Evolutionary conservation across 371 early-diverging fungal genomes (phyloP).

Genomic region (Apophysomyces sp.): DNA sequence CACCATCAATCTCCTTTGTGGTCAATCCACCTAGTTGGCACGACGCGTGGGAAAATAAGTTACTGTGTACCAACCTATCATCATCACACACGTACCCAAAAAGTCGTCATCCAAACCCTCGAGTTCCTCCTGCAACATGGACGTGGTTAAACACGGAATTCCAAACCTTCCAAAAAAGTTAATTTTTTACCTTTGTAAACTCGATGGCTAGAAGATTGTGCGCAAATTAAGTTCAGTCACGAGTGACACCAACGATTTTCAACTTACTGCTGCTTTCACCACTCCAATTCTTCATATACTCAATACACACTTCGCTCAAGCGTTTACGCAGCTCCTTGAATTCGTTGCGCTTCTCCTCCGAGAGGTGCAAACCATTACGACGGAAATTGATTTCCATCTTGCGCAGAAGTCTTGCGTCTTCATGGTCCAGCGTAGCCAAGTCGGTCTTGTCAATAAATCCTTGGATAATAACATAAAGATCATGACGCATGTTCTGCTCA

Average conservation of each 20-base stretch:
- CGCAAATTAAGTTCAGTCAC: background rate
- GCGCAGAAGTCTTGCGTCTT: constrained; percentile 68
- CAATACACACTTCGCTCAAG: constrained; percentile 65
- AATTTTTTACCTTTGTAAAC: constrained; percentile 39
- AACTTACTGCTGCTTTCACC: constrained; percentile 55
- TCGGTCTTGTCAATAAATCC: constrained; percentile 56
- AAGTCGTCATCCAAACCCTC: constrained; percentile 78
- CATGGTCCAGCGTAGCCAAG: constrained; percentile 43
- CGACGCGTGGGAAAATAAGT: background rate
- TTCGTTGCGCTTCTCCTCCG: constrained; percentile 57
- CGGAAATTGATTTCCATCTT: constrained; percentile 65
- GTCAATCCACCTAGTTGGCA: constrained; percentile 35
- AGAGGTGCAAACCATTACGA: constrained; percentile 71
- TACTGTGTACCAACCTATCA: background rate
- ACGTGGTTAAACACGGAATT: background rate
- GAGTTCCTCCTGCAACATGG: constrained; percentile 63
- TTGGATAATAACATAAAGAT: constrained; percentile 66
- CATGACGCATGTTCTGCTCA: constrained; percentile 76
- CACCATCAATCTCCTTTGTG: constrained; percentile 60
- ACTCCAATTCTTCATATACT: constrained; percentile 65
- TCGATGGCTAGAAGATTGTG: constrained; percentile 26
- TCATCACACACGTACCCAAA: constrained; percentile 41
- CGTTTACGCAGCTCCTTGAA: constrained; percentile 66
- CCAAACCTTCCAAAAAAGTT: background rate
- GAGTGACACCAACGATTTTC: background rate